These are phyloP conservation scores for Yarrowia keelungensis DNA, from an alignment of 805 yeast species.

Conservation along the genomic window DNA sequence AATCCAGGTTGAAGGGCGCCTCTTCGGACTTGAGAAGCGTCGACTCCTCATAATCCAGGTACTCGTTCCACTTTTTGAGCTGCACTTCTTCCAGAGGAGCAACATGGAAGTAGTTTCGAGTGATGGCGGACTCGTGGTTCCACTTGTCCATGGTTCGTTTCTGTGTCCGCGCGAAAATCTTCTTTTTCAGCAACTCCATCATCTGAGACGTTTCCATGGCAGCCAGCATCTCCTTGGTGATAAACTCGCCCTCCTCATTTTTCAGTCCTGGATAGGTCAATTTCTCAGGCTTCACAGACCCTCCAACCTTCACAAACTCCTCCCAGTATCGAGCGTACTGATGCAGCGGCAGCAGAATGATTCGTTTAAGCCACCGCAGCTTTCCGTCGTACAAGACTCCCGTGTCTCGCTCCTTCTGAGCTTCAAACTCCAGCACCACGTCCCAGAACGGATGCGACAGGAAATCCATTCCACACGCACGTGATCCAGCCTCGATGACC, in stretches of 20 bases:
- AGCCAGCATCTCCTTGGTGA: constrained; percentile 37
- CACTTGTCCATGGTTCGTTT: constrained; percentile 66
- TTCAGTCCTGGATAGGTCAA: constrained; percentile 2
- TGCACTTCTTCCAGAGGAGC: constrained; percentile 56
- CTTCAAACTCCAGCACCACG: constrained; percentile 66
- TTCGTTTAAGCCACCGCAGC: constrained; percentile 48
- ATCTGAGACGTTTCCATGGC: constrained; percentile 39
- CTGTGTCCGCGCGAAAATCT: constrained; percentile 58
- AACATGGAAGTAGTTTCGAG: constrained; percentile 65
- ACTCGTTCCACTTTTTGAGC: constrained; percentile 64
- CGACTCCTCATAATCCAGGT: constrained; percentile 62
- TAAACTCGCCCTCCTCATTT: constrained; percentile 29
- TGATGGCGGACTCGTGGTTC: constrained; percentile 73
- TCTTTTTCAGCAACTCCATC: constrained; percentile 40
- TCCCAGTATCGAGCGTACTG: constrained; percentile 83
- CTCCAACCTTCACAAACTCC: constrained; percentile 44
- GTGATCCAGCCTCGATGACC: constrained; percentile 58
- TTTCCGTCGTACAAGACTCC: constrained; percentile 49
- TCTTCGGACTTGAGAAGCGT: constrained; percentile 40
- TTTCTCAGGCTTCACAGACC: neutral
- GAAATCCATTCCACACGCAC: constrained; percentile 70
- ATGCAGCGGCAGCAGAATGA: constrained; percentile 69
- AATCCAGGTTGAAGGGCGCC: constrained; percentile 36
- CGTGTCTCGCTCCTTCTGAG: constrained; percentile 52
- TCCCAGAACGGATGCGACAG: constrained; percentile 87